These are phyloP conservation scores for Cercospora sp. DNA, from an alignment of 2,329 filamentous ascomycete species.

Conservation along the genomic window DNA sequence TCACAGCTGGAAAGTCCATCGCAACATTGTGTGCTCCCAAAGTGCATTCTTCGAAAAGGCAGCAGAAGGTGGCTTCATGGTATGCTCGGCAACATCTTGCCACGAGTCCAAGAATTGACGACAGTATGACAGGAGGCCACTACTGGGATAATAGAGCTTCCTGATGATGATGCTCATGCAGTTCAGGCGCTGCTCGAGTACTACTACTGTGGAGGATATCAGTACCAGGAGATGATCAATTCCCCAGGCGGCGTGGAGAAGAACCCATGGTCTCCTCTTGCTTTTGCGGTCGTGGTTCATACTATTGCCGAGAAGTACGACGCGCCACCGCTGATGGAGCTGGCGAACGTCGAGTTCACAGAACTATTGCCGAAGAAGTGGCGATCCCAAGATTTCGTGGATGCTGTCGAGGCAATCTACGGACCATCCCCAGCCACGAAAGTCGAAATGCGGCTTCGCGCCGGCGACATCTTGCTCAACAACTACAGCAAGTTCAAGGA, in stretches of 20 bases:
- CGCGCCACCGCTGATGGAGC: not conserved
- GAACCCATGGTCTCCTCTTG: not conserved
- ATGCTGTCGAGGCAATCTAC: constrained; percentile 13
- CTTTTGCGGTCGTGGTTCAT: constrained; percentile 4
- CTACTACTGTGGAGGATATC: constrained; percentile 10
- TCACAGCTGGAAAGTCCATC: constrained; percentile 27
- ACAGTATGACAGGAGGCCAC: not conserved
- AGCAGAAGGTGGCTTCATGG: constrained; percentile 24
- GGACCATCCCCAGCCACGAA: not conserved
- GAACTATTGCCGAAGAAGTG: not conserved
- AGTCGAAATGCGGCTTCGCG: no score
- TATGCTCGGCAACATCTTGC: not conserved
- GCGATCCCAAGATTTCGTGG: not conserved
- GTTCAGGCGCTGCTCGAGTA: constrained; percentile 24
- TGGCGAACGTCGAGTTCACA: not conserved
- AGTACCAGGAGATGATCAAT: not conserved
- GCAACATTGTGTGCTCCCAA: constrained; percentile 28
- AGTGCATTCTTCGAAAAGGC: constrained; percentile 30
- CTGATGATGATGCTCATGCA: constrained; percentile 5
- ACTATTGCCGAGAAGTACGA: constrained; percentile 9
- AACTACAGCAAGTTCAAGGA: not conserved
- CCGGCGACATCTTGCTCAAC: no score
- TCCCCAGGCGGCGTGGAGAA: not conserved
- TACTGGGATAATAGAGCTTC: not conserved
- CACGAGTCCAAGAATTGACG: no score